Conservation (phyloP, 345 rosid genomes). For the Gynandropsis gynandra region DNA sequence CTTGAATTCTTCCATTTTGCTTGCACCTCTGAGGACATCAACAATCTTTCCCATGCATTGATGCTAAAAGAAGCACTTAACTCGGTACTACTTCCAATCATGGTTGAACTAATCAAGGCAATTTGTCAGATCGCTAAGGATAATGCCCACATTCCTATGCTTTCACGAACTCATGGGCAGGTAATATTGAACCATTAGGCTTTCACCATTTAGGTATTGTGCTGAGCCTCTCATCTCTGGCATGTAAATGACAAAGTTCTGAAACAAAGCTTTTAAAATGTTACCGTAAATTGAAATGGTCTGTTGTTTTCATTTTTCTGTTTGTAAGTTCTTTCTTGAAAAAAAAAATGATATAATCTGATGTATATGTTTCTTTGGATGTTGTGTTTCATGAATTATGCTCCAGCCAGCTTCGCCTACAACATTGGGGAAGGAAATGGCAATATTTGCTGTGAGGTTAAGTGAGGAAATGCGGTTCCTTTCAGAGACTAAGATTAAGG, state of each 20-base stretch:
- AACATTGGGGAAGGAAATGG: constrained; percentile 92
- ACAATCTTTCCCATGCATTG: constrained; percentile 84
- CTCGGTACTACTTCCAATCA: constrained; percentile 52
- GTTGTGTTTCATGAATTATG: constrained; percentile 1
- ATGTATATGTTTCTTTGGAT: constrained; percentile 3
- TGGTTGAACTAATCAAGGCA: constrained; percentile 65
- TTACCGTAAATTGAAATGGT: too few species aligned
- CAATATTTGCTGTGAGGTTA: constrained; percentile 81
- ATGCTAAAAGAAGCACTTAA: constrained; percentile 76
- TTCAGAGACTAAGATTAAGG: constrained; percentile 67
- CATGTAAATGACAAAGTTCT: background rate
- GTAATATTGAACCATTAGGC: constrained; percentile 29
- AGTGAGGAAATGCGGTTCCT: constrained; percentile 66
- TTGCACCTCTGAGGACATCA: constrained; percentile 95
- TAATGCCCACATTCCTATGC: constrained; percentile 71
- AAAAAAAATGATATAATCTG: background rate
- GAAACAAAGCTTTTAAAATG: too few species aligned
- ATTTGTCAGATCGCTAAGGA: constrained; percentile 54
- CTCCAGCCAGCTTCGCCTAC: constrained; percentile 93
- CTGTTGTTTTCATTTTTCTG: background rate
- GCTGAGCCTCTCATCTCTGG: too few species aligned
- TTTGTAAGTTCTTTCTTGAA: background rate
- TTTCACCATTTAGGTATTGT: too few species aligned
- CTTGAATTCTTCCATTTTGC: constrained; percentile 95
- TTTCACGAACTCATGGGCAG: constrained; percentile 98